Evolutionary conservation across 768 basidiomycete genomes (phyloP).

Genomic region (Mrakia blollopis): DNA sequence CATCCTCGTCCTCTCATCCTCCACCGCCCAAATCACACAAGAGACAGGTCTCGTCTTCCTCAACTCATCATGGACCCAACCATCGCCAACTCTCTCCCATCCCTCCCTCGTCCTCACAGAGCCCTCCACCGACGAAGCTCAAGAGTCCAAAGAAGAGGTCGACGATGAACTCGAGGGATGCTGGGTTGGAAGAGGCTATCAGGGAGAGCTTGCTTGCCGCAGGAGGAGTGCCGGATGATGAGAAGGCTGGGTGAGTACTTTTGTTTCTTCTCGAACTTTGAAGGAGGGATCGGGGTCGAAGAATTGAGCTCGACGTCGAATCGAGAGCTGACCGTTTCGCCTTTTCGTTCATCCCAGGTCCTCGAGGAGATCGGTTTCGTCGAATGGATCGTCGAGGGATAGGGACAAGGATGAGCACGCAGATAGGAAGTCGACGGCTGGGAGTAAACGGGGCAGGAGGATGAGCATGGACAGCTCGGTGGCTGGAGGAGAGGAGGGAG

Average conservation of each 20-base stretch:
- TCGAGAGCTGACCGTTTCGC: not conserved
- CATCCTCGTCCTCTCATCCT: not conserved
- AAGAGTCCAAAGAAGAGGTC: constrained; percentile 64
- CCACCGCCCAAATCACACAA: constrained; percentile 13
- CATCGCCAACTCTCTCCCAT: constrained; percentile 34
- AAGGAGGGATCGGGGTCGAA: no score
- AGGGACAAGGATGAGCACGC: not conserved
- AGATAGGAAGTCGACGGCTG: not conserved
- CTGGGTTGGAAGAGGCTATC: constrained; percentile 74
- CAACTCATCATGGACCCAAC: constrained; percentile 15
- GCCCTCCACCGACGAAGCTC: constrained; percentile 25
- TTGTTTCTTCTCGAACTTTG: not conserved
- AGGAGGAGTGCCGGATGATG: constrained; percentile 7
- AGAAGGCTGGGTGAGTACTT: constrained; percentile 5
- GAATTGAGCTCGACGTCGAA: not conserved
- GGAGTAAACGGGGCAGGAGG: constrained; percentile 12
- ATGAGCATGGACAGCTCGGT: constrained; percentile 3
- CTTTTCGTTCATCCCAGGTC: not conserved
- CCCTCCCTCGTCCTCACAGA: constrained; percentile 28
- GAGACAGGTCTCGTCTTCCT: not conserved
- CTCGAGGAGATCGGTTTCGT: constrained; percentile 2
- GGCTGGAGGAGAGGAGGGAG: not conserved
- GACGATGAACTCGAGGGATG: constrained; percentile 97
- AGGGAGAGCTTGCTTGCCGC: constrained; percentile 34
- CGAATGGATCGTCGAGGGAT: not conserved